Evolutionary conservation across 306 rosid genomes (phyloP), one percentile per base, ranked within the genome.

Genomic region (Luffa aegyptiaca): DNA sequence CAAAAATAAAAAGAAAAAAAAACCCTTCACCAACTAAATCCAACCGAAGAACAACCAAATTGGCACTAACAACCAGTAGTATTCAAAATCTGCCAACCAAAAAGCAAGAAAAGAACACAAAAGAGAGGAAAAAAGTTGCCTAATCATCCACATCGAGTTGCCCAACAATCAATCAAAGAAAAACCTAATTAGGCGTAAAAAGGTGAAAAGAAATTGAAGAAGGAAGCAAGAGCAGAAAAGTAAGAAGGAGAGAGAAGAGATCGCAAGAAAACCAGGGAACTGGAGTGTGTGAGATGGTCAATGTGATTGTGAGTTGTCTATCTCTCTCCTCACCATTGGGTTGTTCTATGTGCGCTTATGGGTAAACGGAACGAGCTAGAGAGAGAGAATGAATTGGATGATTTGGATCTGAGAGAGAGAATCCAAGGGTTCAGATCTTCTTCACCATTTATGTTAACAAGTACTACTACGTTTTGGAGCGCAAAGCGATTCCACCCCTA

Each of bases 341-440:
- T 48, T 83, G 80, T 82, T 82, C 83, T 65, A 86, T 82, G 58
- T 76, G 21, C 84, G 84, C 80, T 41, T 51, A 63, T 36, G 36
- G 16, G 75, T 31, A 77, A 65, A 64, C 71, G 69, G 44, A 65
- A 37, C 33, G 53, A 51, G 41, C 16, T 13, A 66, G 70, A 76
- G 82, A 76, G 76, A 49, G 78, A 21, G 48, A 76, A 55, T 52
- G 63, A 51, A 61, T 59, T 90, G 90, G 93, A 81, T 53, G 83
- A 70, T 83, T 1, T 51, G 79, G 81, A 37, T 72, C 39, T 75
- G 74, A 58, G 85, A 83, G 75, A 82, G 16, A 84, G 80, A 89
- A 90, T 95, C 96, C 44, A 90, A 86, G 65, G 93, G 93, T 81
- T 83, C 70, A 85, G 88, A 84, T 85, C 86, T 83, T 58, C 83